These are phyloP conservation scores for Alternaria ventricosa DNA, from an alignment of 2,329 filamentous ascomycete genomes.

Conservation along the genomic window DNA sequence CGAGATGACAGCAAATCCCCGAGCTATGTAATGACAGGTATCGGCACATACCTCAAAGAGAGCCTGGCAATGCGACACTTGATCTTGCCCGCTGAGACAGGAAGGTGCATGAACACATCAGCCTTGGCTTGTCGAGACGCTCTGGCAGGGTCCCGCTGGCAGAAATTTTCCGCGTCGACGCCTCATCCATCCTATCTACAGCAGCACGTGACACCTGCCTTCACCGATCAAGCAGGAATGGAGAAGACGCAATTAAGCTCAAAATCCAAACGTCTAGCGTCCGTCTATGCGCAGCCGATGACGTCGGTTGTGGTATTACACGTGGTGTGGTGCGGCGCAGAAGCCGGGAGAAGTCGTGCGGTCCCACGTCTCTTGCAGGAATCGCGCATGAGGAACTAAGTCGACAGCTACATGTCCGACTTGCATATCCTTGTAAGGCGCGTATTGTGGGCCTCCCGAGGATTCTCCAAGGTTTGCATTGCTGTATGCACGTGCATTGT, in stretches of 20 bases:
- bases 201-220: conserved; percentile 9
- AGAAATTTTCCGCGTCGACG: background rate
- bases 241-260: background rate
- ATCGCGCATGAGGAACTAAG: conserved; percentile 1
- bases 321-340: conserved; percentile 4
- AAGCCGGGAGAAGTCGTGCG: conserved; percentile 6
- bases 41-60: background rate
- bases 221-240: background rate
- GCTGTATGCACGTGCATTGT: conserved; percentile 15
- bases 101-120: background rate
- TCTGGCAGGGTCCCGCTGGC: background rate
- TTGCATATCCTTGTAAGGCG: conserved; percentile 6
- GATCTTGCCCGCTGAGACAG: background rate
- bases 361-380: conserved; percentile 1
- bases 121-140: background rate
- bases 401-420: conserved; percentile 7
- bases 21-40: background rate
- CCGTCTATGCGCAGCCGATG: conserved; percentile 9
- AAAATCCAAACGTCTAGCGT: background rate
- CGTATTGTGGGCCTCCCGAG: conserved; percentile 8
- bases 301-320: conserved; percentile 6
- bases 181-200: background rate
- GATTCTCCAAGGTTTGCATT: conserved; percentile 10
- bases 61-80: background rate
- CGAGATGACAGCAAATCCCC: background rate